Percentiles rank a stretch among this genome's conserved stretches.
Conservation (phyloP, 2,329 filamentous ascomycete genomes). For the Metarhizium robertsii region DNA sequence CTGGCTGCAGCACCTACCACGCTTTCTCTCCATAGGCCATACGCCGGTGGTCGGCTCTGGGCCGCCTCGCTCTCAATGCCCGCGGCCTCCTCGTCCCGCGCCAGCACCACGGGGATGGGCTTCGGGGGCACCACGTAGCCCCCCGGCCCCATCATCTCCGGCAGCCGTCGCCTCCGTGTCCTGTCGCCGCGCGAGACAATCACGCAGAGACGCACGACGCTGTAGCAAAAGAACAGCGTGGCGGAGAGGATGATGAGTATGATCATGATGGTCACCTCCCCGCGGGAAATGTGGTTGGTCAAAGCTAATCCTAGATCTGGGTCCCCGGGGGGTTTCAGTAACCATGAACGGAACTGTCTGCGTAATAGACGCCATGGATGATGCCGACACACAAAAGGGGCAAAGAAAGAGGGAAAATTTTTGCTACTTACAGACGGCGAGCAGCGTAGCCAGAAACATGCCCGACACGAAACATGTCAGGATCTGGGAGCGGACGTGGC, state of each 20-base stretch:
- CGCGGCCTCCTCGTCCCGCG: slow-evolving; percentile 62
- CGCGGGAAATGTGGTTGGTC: slow-evolving; percentile 51
- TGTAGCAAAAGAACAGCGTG: slow-evolving; percentile 73
- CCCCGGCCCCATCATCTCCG: slow-evolving; percentile 42
- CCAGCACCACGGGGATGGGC: slow-evolving; percentile 70
- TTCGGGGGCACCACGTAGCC: slow-evolving; percentile 61
- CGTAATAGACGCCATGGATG: neutral
- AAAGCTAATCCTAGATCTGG: slow-evolving; percentile 66
- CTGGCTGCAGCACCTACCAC: slow-evolving; percentile 48
- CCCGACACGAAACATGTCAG: slow-evolving; percentile 58
- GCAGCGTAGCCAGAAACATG: slow-evolving; percentile 45
- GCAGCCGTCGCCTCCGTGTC: slow-evolving; percentile 11
- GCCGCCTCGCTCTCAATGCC: slow-evolving; percentile 44
- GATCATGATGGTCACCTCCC: slow-evolving; percentile 71
- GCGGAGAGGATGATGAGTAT: slow-evolving; percentile 67
- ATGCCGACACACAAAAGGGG: slow-evolving; percentile 9
- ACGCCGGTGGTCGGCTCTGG: slow-evolving; percentile 66
- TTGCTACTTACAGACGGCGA: slow-evolving; percentile 53
- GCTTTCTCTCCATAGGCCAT: slow-evolving; percentile 75
- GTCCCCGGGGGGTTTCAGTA: neutral
- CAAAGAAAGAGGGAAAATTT: neutral
- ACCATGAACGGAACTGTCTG: neutral
- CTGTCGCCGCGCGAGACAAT: slow-evolving; percentile 43
- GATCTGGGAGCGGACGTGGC: slow-evolving; percentile 43
- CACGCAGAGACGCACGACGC: slow-evolving; percentile 64